Base-by-base conservation (phyloP, 2,329 filamentous ascomycete genomes). In the Epichloe coenophiala region DNA sequence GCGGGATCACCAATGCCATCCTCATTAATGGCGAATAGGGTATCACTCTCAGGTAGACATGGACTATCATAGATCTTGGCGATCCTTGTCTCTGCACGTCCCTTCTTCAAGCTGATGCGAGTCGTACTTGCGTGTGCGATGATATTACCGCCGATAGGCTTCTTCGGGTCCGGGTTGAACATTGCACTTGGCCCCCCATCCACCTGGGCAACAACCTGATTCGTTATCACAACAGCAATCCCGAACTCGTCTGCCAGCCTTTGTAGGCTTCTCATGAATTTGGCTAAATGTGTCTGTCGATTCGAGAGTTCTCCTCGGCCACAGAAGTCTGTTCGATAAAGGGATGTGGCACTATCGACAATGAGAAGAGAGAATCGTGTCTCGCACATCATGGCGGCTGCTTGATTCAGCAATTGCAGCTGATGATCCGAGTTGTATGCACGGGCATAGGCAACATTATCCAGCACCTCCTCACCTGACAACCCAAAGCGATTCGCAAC, bases 21-120 rank as follows among this genome's bases (percentile, higher is more conserved):
- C 68, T 97, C 94, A 51, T 88, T 88, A 65, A 98, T 98, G 45
- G 93, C 91, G 70, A 98, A 98, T 59, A 97, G 70, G 63, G 88
- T 95, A 67, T 98, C 94, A 60, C 88, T 94, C 71, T 98, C 93
- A 0, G 93, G 93, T 56, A 98, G 72, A 68, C 93, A 98, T 2
- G 93, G 93, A 60, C 90, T 97, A 69, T 98, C 94, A 65, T 98
- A 98, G 55, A 98, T 98, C 75, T 97, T 98, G 72, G 93, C 95
- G 58, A 98, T 88, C 72, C 93, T 81, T 21, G 93, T 98, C 74
- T 98, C 93, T 33, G 80, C 93, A 50, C 93, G 78, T 2, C 93
- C 94, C 68, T 98, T 98, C 73, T 95, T 96, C 64, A 98, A 68
- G 62, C 89, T 96, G 60, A 98, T 77, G 62, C 93, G 78, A 2